Percentiles rank a stretch among this genome's conserved stretches.
Conservation (phyloP, 176 grass and related monocot genomes). For the Phoenix roebelenii region DNA sequence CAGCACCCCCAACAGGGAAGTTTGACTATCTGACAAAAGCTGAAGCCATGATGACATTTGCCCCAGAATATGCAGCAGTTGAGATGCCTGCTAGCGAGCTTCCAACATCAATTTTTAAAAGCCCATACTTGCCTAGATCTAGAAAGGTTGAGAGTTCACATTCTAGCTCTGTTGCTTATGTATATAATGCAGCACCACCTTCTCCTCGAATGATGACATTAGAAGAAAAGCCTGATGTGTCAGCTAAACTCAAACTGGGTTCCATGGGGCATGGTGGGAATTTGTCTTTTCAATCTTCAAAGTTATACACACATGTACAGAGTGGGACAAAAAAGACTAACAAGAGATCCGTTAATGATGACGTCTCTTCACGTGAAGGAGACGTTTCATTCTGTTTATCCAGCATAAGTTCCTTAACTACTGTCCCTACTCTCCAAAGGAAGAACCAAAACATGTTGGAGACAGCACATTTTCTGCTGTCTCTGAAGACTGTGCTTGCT, state of each 20-base stretch:
- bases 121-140: conserved; percentile 65
- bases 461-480: conserved; percentile 50
- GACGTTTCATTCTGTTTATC: conserved; percentile 37
- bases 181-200: conserved; percentile 52
- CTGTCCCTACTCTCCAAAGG: conserved; percentile 41
- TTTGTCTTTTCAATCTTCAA: conserved; percentile 34
- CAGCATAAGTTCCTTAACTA: conserved; percentile 42
- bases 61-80: conserved; percentile 90
- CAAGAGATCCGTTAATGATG: conserved; percentile 32
- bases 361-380: conserved; percentile 41
- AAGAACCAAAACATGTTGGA: conserved; percentile 60
- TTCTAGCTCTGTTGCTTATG: conserved; percentile 72
- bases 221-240: conserved; percentile 57
- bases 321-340: conserved; percentile 44
- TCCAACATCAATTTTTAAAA: conserved; percentile 44
- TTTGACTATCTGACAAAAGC: conserved; percentile 73
- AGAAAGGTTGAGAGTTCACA: conserved; percentile 58
- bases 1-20: conserved; percentile 45
- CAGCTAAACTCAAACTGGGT: conserved; percentile 27
- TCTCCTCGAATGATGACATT: conserved; percentile 28
- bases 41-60: conserved; percentile 92
- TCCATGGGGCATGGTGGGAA: conserved; percentile 8
- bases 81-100: conserved; percentile 34
- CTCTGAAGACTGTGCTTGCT: conserved; percentile 74
- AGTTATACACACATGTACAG: conserved; percentile 75